Evolutionary conservation across 2,329 filamentous ascomycete species (phyloP), one percentile per base, ranked within the genome.

Genomic region (Phialophora tarda): DNA sequence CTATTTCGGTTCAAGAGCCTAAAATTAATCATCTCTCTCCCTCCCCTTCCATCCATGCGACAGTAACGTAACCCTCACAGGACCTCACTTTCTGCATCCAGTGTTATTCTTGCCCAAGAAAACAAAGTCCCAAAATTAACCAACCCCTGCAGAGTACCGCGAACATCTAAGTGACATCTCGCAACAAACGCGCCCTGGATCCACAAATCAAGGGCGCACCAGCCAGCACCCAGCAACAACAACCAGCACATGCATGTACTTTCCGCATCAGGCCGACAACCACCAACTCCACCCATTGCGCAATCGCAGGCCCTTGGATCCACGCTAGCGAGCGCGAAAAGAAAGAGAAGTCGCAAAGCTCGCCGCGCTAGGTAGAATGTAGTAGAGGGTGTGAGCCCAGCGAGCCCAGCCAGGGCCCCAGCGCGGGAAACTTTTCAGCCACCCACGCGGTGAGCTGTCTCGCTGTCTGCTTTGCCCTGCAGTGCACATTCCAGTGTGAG

Each of bases 251-350:
- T 24, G 48, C 21, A 53, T 55, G 53, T 55, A 55, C 53, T 55
- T 55, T 55, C 53, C 53, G 53, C 53, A 55, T 55, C 26, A 55
- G 53, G 53, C 28, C 53, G 14, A 32, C 24, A 28, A 44, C 1
- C 28, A 28, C 6, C 28, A 28, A 30, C 53, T 30, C 53, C 53
- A 55, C 53, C 53, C 24, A 55, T 55, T 55, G 53, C 53, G 53
- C 53, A 55, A 55, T 55, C n/a, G 17, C 17, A 24, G 26, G 12
- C 26, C 28, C 51, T 24, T 55, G 12, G n/a, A 32, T 34, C 34
- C 26, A 21, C 24, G 8, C 28, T 10, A 30, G 21, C 48, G 6
- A 4, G 23, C 23, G n/a, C n/a, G n/a, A n/a, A n/a, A n/a, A n/a
- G 21, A 48, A 23, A n/a, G 12, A 7, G 1, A 7, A 23, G 4